Evolutionary conservation across 2,329 filamentous ascomycete genomes (phyloP).

Genomic region (Talaromyces sp.): DNA sequence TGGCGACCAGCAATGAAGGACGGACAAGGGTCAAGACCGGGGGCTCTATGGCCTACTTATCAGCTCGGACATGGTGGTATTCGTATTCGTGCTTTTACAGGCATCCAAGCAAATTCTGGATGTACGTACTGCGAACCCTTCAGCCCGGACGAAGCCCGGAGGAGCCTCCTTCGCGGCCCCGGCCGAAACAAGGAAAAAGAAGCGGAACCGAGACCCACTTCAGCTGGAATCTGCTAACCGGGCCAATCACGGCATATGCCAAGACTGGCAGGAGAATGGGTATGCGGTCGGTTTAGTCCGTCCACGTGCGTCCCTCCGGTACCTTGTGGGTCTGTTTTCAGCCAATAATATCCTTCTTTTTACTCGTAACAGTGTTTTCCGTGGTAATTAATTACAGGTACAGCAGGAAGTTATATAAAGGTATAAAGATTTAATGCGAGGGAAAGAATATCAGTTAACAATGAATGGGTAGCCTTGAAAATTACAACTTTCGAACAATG

Average conservation of each 20-base stretch:
- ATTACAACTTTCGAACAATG: too few species aligned
- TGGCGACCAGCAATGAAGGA: background rate
- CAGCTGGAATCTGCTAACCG: background rate
- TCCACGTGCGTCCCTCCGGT: background rate
- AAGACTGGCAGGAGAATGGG: background rate
- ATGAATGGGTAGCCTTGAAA: too few species aligned
- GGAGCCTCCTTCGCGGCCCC: background rate
- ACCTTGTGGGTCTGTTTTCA: background rate
- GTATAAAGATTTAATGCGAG: too few species aligned
- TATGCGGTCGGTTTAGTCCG: background rate
- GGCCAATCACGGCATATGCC: background rate
- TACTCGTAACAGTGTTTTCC: background rate
- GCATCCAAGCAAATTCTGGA: too few species aligned
- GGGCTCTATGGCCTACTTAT: background rate
- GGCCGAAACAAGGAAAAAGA: background rate
- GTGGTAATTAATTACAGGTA: background rate
- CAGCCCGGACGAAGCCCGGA: background rate
- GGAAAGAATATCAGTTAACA: too few species aligned
- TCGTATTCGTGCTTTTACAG: too few species aligned
- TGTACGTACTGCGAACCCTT: background rate
- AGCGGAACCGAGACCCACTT: background rate
- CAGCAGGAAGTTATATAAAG: too few species aligned
- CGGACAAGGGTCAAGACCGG: background rate
- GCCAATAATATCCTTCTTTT: background rate
- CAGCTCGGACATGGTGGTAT: background rate